A percentile compares a stretch with the other conserved stretches of the same genome.
Evolutionary conservation across 2,329 filamentous ascomycete genomes (phyloP).

Genomic region (Elsinoe arachidis): DNA sequence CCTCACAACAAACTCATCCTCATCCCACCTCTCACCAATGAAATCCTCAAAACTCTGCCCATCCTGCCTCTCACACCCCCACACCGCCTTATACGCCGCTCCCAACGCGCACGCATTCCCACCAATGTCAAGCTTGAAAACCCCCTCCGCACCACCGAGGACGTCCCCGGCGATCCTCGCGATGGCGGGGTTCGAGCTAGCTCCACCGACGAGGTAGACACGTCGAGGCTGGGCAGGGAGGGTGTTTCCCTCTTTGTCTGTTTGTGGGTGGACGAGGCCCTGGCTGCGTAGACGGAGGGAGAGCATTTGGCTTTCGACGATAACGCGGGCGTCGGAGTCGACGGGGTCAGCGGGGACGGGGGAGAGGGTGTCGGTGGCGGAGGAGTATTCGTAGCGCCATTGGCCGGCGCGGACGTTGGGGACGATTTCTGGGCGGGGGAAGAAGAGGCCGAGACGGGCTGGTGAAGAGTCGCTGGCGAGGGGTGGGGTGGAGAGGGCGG

Average conservation of each 20-base stretch:
- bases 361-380: constrained; percentile 39
- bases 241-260: constrained; percentile 37
- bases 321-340: constrained; percentile 68
- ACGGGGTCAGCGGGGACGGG: constrained; percentile 37
- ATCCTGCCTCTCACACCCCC: constrained; percentile 64
- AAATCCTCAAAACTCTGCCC: constrained; percentile 78
- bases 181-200: constrained; percentile 82
- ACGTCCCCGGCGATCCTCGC: constrained; percentile 78
- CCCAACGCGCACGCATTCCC: constrained; percentile 92
- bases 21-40: constrained; percentile 75
- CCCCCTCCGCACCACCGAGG: constrained; percentile 77
- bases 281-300: constrained; percentile 80
- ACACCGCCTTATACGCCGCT: constrained; percentile 91
- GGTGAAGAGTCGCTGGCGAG: constrained; percentile 53
- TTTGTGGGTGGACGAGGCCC: constrained; percentile 52
- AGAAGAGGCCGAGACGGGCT: constrained; percentile 90
- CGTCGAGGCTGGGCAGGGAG: constrained; percentile 78
- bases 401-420: constrained; percentile 80
- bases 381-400: constrained; percentile 66
- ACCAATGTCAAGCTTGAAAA: constrained; percentile 88
- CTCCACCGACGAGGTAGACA: constrained; percentile 91
- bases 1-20: constrained; percentile 72
- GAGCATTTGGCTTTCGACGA: constrained; percentile 91
- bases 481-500: constrained; percentile 58
- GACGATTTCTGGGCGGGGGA: constrained; percentile 89